Base-by-base conservation (phyloP, 345 rosid species). In the Arabidopsis arenosa region DNA sequence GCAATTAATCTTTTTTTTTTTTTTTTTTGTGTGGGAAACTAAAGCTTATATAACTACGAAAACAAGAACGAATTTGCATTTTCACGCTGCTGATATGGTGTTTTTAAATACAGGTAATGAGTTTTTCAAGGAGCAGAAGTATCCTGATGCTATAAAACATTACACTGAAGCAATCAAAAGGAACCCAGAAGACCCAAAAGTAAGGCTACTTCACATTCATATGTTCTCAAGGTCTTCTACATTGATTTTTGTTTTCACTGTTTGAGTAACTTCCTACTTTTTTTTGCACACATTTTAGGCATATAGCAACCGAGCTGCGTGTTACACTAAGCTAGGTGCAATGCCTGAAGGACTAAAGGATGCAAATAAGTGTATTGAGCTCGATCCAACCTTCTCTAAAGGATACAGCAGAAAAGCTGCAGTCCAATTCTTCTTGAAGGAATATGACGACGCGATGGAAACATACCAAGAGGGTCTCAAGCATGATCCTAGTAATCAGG, bases 351-450 rank as follows among this genome's bases (percentile, higher is more conserved):
- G 94, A 47, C 76, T 92, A 85, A 91, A 92, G 75, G 98, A 92
- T 82, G 99, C 99, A 30, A 93, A 95, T 39, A 95, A 88, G 65
- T 92, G 99, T 84, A 89, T 90, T 71, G 97, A 89, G 80, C 87
- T 95, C 12, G 92, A 95, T 83, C 96, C 97, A 57, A 87, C 93
- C 47, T 95, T 95, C 74, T 43, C 93, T 0, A 89, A 89, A 84
- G 99, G 99, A 33, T 95, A 95, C 68, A 95, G 84, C 43, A 83
- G 96, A 75, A 94, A 94, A 77, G 97, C 93, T 41, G 95, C 96
- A 5, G 41, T 89, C 13, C 89, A 92, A 51, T 92, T 95, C 76
- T 90, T 90, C 91, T 75, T 92, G 98, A 95, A 95, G 60, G 99
- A 95, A 70, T 86, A 86, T 68, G 92, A 92, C 21, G 89, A 89